phyloP scores from a whole-genome alignment of 768 basidiomycete genomes.

The Termitomyces sp. region DNA sequence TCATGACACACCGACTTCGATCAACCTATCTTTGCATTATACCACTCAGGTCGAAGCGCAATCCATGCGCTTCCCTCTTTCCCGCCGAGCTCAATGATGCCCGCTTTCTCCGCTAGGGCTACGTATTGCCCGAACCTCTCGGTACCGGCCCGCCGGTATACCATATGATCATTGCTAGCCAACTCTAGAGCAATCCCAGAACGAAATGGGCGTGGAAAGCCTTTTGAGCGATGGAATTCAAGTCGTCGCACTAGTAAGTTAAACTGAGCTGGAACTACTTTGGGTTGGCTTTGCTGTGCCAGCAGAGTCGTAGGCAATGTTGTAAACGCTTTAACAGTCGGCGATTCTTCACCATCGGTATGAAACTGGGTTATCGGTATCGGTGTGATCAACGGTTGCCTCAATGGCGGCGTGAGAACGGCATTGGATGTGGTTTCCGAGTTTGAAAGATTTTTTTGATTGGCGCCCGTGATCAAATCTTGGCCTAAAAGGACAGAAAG shows the following conservation, averaged over 20 bases:
- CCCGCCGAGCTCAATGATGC: conserved; percentile 38
- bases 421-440: neutral
- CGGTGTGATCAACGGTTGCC: neutral
- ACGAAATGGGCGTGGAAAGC: conserved; percentile 27
- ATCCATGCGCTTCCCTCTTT: conserved; percentile 34
- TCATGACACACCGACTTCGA: neutral
- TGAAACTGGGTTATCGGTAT: neutral
- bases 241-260: conserved; percentile 29
- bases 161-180: conserved; percentile 15
- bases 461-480: neutral
- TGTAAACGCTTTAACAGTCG: neutral
- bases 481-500: neutral
- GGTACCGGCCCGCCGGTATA: conserved; percentile 36
- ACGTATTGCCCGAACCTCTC: conserved; percentile 37
- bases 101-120: conserved; percentile 29
- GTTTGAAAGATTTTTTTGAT: neutral
- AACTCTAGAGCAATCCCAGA: conserved; percentile 32
- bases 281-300: conserved; percentile 1
- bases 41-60: conserved; percentile 25
- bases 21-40: conserved; percentile 13
- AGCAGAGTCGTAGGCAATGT: neutral
- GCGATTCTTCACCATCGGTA: neutral
- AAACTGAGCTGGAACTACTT: conserved; percentile 21
- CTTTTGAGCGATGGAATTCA: conserved; percentile 24
- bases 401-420: neutral